Base-by-base conservation (phyloP, 345 rosid genomes). In the Lenwebbia sp. region DNA sequence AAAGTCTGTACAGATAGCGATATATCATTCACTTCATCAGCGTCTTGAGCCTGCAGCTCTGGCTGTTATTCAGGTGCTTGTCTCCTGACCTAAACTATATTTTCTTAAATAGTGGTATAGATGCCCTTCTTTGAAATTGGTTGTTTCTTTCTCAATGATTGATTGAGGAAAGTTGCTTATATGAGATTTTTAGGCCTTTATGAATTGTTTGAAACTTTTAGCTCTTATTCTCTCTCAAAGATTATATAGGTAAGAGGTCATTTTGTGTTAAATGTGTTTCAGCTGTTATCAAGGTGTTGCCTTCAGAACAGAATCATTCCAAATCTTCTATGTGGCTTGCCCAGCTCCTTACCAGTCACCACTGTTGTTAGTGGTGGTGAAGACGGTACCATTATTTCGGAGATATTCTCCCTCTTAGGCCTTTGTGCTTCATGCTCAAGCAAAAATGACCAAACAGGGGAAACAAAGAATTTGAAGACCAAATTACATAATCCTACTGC, bases 281-380 rank as follows among this genome's bases (percentile, higher is more conserved):
- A 97, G 99, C 90, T 97, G 85, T 90, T 97, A 89, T 90, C 93
- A 89, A 93, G 99, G 89, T 96, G 98, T 90, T 97, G 98, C 90
- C 94, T 96, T 65, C 95, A 92, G 86, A 95, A 88, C 88, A 95
- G 94, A 89, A 89, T 93, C 83, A 88, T 97, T 87, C 94, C 98
- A 51, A 90, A 92, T 89, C 88, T 96, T 84, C 96, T 97, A 78
- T 97, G 99, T 82, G 99, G 99, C 84, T 90, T 97, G 88, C 97
- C 99, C 88, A 96, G 92, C 89, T 94, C 99, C 87, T 93, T 95
- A 49, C 96, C 98, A 82, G 94, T 90, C 83, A 91, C 96, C 60
- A 95, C 98, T 28, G 87, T 95, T 82, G 95, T 96, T 88, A 96
- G 98, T 88, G 99, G 99, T 21, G 99, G 99, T 88, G 99, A 92